Conservation (phyloP, 139 green algal genomes). For the Auxenochlorella pyrenoidosa region DNA sequence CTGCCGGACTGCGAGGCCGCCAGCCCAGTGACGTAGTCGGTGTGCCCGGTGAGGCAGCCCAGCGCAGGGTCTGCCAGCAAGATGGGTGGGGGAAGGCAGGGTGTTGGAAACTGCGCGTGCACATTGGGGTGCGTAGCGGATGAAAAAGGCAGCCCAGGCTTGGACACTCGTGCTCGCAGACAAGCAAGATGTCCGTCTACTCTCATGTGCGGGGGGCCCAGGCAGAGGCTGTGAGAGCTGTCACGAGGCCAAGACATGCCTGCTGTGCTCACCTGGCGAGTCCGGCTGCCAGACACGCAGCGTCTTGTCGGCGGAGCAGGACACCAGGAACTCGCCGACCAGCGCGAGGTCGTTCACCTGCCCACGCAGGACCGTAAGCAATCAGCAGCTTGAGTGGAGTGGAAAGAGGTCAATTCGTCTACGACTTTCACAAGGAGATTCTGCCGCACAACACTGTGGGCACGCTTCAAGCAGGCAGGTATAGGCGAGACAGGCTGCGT, state of each 20-base stretch:
- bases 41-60: constrained; percentile 39
- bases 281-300: constrained; percentile 45
- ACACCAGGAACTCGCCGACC: constrained; percentile 47
- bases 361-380: background rate
- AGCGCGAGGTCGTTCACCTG: constrained; percentile 49
- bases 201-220: too few species aligned
- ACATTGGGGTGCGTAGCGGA: too few species aligned
- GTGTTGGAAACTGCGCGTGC: too few species aligned
- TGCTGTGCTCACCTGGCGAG: constrained; percentile 13
- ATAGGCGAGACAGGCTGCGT: background rate
- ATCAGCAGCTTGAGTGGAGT: background rate
- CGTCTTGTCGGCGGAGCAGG: constrained; percentile 51
- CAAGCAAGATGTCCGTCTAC: too few species aligned
- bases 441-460: background rate
- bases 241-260: background rate
- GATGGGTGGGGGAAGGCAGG: too few species aligned
- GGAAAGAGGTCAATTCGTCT: background rate
- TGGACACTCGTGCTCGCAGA: too few species aligned
- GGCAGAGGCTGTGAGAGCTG: too few species aligned
- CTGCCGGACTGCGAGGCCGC: constrained; percentile 5
- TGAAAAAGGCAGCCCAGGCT: too few species aligned
- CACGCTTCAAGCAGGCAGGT: background rate
- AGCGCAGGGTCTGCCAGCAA: background rate
- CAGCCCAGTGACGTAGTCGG: constrained; percentile 57
- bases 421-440: background rate